Percentiles rank a stretch among this genome's conserved stretches.
Conservation (phyloP, 352 stramenopile species). For the Phytophthora quininea region DNA sequence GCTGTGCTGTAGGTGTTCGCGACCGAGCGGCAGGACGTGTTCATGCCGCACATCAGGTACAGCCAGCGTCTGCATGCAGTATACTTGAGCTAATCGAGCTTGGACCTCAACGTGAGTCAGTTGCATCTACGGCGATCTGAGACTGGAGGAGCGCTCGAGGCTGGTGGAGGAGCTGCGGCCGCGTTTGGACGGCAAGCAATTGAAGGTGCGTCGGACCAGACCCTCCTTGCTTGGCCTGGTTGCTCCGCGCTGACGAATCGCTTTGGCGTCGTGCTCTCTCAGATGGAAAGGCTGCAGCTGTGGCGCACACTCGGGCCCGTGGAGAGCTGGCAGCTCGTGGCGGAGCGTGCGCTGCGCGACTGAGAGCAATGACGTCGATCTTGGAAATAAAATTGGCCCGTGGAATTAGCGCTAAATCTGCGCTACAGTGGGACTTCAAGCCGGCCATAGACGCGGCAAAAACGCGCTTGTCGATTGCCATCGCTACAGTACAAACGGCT, state of each 20-base stretch:
- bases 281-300: slow-evolving; percentile 56
- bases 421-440: too few relatives aligned
- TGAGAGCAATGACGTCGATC: too few relatives aligned
- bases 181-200: slow-evolving; percentile 30
- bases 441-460: too few relatives aligned
- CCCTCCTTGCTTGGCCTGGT: too few relatives aligned
- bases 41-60: slow-evolving; percentile 74
- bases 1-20: slow-evolving; percentile 44
- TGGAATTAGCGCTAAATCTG: too few relatives aligned
- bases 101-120: slow-evolving; percentile 16
- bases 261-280: not conserved
- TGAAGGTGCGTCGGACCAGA: slow-evolving; percentile 37
- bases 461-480: too few relatives aligned
- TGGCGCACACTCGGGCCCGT: slow-evolving; percentile 57
- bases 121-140: slow-evolving; percentile 66
- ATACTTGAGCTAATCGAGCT: too few relatives aligned
- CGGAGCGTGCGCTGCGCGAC: slow-evolving; percentile 24
- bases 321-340: slow-evolving; percentile 47
- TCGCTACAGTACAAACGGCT: too few relatives aligned
- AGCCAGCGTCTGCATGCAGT: too few relatives aligned
- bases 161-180: slow-evolving; percentile 48
- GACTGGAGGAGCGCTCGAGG: slow-evolving; percentile 23
- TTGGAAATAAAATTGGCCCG: too few relatives aligned
- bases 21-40: slow-evolving; percentile 39
- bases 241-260: too few relatives aligned